These are phyloP conservation scores for Picochlorum costavermella DNA, from an alignment of 139 green algal species.

Conservation along the genomic window DNA sequence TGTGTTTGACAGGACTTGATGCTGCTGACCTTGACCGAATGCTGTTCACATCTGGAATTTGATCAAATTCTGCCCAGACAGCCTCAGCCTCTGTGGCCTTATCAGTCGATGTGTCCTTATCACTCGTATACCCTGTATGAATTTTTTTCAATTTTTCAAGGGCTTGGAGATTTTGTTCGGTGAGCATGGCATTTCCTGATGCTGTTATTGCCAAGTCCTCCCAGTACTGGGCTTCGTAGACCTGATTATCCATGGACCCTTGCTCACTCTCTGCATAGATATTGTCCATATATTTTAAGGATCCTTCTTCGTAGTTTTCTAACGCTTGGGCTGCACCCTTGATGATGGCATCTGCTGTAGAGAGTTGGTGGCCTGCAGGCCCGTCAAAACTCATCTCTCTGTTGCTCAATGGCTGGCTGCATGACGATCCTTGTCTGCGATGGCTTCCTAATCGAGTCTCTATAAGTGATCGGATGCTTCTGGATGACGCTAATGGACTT, in stretches of 20 bases:
- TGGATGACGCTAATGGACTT: background rate
- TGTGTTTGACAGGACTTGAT: conserved; percentile 2
- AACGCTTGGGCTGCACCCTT: background rate
- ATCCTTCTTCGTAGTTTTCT: background rate
- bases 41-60: conserved; percentile 7
- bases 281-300: background rate
- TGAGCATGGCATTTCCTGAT: background rate
- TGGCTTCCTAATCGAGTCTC: background rate
- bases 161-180: background rate
- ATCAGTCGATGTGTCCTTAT: background rate
- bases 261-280: conserved; percentile 4
- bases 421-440: background rate
- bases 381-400: background rate
- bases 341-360: background rate
- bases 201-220: background rate
- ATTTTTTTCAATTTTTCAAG: background rate
- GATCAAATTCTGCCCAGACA: conserved; percentile 24
- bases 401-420: background rate
- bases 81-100: conserved; percentile 7
- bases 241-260: conserved; percentile 3
- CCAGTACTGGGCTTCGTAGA: background rate
- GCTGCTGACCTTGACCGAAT: conserved; percentile 11
- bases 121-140: background rate
- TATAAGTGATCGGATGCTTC: background rate
- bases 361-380: background rate